phyloP scores from a whole-genome alignment of 1,284 basidiomycete genomes.

The Kwoniella shivajii region DNA sequence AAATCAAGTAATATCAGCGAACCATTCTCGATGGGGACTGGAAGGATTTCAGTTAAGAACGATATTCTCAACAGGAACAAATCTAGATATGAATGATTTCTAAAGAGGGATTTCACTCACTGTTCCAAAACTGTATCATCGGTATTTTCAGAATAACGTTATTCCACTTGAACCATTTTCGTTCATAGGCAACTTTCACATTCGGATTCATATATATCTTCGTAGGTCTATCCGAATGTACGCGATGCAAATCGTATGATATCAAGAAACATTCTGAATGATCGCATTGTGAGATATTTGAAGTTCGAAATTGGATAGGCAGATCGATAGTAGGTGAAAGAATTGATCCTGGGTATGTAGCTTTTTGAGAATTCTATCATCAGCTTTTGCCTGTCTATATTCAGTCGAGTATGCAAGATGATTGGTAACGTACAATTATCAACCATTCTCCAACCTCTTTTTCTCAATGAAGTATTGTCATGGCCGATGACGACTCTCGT shows the following conservation, averaged over 20 bases:
- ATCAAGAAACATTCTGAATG: slow-evolving; percentile 62
- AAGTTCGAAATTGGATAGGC: slow-evolving; percentile 58
- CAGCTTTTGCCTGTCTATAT: slow-evolving; percentile 13
- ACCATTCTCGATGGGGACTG: too few species aligned
- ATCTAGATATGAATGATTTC: not conserved
- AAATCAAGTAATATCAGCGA: not conserved
- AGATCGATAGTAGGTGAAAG: slow-evolving; percentile 50
- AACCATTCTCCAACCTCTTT: slow-evolving; percentile 45
- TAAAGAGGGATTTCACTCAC: slow-evolving; percentile 18
- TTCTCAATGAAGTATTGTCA: not conserved
- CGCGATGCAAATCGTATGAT: slow-evolving; percentile 61
- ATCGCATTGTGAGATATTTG: slow-evolving; percentile 56
- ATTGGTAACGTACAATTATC: slow-evolving; percentile 37
- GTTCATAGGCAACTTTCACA: slow-evolving; percentile 55
- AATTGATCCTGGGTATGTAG: slow-evolving; percentile 37
- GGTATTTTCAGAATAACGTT: slow-evolving; percentile 58
- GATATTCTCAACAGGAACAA: too few species aligned
- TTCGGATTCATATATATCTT: slow-evolving; percentile 59
- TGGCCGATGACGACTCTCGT: not conserved
- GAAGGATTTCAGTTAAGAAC: too few species aligned
- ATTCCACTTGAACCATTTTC: slow-evolving; percentile 57
- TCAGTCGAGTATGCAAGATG: not conserved
- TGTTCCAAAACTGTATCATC: slow-evolving; percentile 58
- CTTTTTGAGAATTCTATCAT: slow-evolving; percentile 9
- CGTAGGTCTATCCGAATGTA: slow-evolving; percentile 49